Evolutionary conservation across 2,329 filamentous ascomycete species (phyloP).

Genomic region (Neonectria sp.): DNA sequence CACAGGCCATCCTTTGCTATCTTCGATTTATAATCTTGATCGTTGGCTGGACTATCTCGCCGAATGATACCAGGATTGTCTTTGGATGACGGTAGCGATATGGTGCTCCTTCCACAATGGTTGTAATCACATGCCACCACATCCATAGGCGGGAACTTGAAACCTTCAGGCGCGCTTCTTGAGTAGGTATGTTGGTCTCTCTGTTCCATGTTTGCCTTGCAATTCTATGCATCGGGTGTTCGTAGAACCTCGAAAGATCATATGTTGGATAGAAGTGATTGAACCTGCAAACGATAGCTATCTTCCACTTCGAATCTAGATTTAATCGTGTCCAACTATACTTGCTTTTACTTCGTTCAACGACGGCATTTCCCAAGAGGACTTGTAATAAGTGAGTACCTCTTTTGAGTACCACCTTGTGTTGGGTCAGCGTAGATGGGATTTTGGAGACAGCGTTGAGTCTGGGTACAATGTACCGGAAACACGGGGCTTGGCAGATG

Average conservation of each 20-base stretch:
- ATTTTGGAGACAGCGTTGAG: not conserved
- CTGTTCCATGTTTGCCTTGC: not conserved
- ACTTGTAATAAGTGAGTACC: no score
- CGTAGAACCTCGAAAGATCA: not conserved
- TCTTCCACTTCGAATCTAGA: not conserved
- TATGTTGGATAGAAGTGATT: not conserved
- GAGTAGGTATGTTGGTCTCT: not conserved
- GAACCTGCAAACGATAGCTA: not conserved
- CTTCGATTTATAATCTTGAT: not conserved
- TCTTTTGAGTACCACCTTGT: not conserved
- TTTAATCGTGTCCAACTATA: no score
- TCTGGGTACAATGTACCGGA: not conserved
- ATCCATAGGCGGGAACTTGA: not conserved
- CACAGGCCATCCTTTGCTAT: not conserved
- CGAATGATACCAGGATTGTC: not conserved
- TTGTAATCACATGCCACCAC: not conserved
- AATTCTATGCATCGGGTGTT: not conserved
- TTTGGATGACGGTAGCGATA: not conserved
- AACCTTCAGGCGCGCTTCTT: not conserved
- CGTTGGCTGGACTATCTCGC: not conserved
- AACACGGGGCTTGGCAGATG: not conserved
- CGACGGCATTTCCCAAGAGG: no score
- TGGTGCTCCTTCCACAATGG: not conserved
- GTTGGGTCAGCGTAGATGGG: not conserved
- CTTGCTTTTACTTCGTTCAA: no score